Evolutionary conservation across 176 grass and related monocot genomes (phyloP).

Genomic region (Cocos nucifera): DNA sequence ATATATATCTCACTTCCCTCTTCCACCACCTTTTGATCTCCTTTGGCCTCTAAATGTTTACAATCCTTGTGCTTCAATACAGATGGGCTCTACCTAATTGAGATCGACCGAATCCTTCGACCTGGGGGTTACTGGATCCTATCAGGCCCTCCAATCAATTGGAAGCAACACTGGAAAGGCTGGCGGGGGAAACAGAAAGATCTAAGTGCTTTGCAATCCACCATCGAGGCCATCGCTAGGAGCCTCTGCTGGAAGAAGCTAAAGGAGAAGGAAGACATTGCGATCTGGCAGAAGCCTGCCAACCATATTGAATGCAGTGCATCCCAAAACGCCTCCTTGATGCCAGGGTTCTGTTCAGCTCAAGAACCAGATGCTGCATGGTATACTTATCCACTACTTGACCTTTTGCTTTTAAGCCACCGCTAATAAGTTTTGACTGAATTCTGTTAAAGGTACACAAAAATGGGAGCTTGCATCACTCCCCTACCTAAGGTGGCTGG

Average conservation of each 20-base stretch:
- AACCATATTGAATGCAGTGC: conserved; percentile 25
- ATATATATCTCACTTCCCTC: not conserved
- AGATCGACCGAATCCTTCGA: conserved; percentile 22
- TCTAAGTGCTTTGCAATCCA: conserved; percentile 13
- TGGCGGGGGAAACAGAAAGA: conserved; percentile 19
- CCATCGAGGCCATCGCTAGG: conserved; percentile 19
- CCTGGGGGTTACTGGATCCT: conserved; percentile 24
- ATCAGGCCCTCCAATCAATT: conserved; percentile 26
- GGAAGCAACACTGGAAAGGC: conserved; percentile 17
- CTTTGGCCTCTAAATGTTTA: not conserved
- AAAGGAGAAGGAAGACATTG: conserved; percentile 13
- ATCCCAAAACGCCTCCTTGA: not conserved
- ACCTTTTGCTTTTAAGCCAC: not conserved
- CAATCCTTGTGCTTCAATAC: not conserved
- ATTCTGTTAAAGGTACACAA: conserved; percentile 18
- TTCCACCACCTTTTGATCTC: not conserved
- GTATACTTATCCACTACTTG: not conserved
- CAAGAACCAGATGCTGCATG: conserved; percentile 34
- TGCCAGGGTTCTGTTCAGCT: conserved; percentile 8
- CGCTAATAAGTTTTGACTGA: not conserved
- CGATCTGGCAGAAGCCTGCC: conserved; percentile 25
- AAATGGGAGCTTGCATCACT: conserved; percentile 30
- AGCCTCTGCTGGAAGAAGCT: conserved; percentile 32
- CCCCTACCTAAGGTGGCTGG: conserved; percentile 8
- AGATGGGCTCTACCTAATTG: conserved; percentile 20